A percentile compares a stretch with the other conserved stretches of the same genome.
Evolutionary conservation across 352 stramenopile species (phyloP).

Genomic region (Pythium coloratum): DNA sequence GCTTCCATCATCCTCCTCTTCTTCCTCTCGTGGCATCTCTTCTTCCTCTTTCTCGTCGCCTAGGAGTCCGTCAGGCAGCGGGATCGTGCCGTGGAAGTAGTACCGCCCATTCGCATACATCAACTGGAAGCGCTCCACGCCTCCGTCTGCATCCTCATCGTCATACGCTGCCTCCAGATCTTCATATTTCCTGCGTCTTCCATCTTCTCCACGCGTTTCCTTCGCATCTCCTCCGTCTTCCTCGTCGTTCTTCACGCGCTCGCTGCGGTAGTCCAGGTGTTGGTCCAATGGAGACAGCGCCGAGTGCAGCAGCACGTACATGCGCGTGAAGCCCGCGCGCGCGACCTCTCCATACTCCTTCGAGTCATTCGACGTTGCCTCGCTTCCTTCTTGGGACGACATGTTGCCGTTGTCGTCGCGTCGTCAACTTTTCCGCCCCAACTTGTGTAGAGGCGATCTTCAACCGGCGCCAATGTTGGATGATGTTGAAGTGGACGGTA

Average conservation of each 20-base stretch:
- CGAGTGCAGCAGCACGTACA: slow-evolving; percentile 57
- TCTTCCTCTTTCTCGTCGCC: slow-evolving; percentile 22
- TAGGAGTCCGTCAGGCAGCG: slow-evolving; percentile 36
- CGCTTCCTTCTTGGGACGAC: slow-evolving; percentile 27
- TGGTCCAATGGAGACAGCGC: slow-evolving; percentile 31
- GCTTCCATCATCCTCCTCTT: slow-evolving; percentile 14
- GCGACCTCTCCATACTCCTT: slow-evolving; percentile 51
- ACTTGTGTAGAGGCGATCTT: too few species aligned
- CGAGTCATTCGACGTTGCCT: slow-evolving; percentile 55
- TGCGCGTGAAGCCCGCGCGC: slow-evolving; percentile 57
- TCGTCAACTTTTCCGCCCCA: too few species aligned
- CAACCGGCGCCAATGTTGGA: too few species aligned
- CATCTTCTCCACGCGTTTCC: neutral
- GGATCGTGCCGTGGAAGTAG: slow-evolving; percentile 55
- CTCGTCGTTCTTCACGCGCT: slow-evolving; percentile 14
- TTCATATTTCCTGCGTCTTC: slow-evolving; percentile 4
- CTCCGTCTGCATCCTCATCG: slow-evolving; percentile 4
- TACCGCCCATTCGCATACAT: slow-evolving; percentile 56
- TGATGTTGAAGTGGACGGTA: too few species aligned
- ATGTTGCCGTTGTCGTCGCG: slow-evolving; percentile 7
- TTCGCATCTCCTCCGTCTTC: neutral
- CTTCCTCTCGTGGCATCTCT: slow-evolving; percentile 10
- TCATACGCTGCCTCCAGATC: slow-evolving; percentile 12
- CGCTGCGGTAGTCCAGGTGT: slow-evolving; percentile 26
- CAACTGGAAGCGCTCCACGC: slow-evolving; percentile 34